These are phyloP conservation scores for Nymphaea thermarum DNA, from an alignment of 164 flowering plant species.

Conservation along the genomic window DNA sequence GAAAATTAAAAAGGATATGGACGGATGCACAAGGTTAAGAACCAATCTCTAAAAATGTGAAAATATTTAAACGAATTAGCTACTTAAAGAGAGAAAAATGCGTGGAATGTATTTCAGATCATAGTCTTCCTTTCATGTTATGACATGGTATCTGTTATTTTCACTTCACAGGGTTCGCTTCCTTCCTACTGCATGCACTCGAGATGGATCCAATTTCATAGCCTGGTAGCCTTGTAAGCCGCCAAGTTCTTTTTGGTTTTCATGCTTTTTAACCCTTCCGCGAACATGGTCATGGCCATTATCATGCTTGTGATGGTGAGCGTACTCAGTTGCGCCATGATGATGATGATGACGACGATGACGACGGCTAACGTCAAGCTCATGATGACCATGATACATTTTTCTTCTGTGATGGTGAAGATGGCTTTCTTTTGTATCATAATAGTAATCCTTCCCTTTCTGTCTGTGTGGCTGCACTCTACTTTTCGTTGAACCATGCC, in stretches of 20 bases:
- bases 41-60: not conserved
- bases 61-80: not conserved
- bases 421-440: constrained; percentile 17
- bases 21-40: not conserved
- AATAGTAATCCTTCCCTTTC: constrained; percentile 24
- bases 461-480: constrained; percentile 7
- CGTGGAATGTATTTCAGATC: not conserved
- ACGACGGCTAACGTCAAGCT: constrained; percentile 17
- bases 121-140: not conserved
- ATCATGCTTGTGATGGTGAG: constrained; percentile 30
- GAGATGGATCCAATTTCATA: not conserved
- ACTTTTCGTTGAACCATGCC: constrained; percentile 12
- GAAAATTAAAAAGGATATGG: not conserved
- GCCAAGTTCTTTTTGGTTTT: not conserved
- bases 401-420: constrained; percentile 15
- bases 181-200: not conserved
- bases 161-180: not conserved
- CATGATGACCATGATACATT: constrained; percentile 13
- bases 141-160: not conserved
- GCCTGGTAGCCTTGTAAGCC: constrained; percentile 3
- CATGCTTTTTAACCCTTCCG: not conserved
- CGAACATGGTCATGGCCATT: constrained; percentile 14
- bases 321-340: constrained; percentile 42
- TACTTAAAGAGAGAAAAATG: too few relatives aligned
- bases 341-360: constrained; percentile 16